Conservation (phyloP, 257 asterid genomes). For the Solanum clarkiae region DNA sequence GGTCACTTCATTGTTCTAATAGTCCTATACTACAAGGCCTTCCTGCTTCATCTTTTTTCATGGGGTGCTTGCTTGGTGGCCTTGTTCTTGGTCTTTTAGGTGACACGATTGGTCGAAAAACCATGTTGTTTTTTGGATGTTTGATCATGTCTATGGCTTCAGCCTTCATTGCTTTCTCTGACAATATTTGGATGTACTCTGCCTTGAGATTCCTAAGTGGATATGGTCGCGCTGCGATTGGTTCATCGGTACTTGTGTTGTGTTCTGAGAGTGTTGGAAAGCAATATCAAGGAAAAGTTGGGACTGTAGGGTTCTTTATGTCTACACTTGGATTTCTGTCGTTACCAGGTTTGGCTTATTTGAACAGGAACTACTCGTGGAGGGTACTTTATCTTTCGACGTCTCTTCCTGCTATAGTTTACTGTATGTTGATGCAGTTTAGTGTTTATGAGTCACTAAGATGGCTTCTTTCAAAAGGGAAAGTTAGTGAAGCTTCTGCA, state of each 20-base stretch:
- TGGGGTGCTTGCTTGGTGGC: constrained; percentile 35
- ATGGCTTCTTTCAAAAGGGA: constrained; percentile 30
- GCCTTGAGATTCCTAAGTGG: constrained; percentile 27
- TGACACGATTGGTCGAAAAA: constrained; percentile 34
- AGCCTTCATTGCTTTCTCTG: constrained; percentile 14
- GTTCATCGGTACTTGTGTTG: constrained; percentile 26
- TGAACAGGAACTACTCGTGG: constrained; percentile 27
- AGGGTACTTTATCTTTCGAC: constrained; percentile 27
- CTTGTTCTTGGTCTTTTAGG: constrained; percentile 23
- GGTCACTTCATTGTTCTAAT: constrained; percentile 35
- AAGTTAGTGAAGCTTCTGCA: constrained; percentile 4
- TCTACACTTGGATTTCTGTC: constrained; percentile 36
- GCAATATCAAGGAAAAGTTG: constrained; percentile 28
- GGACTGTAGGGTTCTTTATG: constrained; percentile 22
- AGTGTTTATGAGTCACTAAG: constrained; percentile 32
- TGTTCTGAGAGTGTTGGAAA: constrained; percentile 36
- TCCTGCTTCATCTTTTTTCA: constrained; percentile 46
- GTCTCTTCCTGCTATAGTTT: constrained; percentile 15
- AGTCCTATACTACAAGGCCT: constrained; percentile 19
- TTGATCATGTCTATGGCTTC: constrained; percentile 27
- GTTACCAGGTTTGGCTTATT: constrained; percentile 28
- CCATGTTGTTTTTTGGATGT: constrained; percentile 22
- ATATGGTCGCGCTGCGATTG: constrained; percentile 26
- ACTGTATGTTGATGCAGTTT: constrained; percentile 22
- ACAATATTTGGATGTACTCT: constrained; percentile 36